Conservation (phyloP, 2,329 filamentous ascomycete genomes). For the Spiromastix sp. region DNA sequence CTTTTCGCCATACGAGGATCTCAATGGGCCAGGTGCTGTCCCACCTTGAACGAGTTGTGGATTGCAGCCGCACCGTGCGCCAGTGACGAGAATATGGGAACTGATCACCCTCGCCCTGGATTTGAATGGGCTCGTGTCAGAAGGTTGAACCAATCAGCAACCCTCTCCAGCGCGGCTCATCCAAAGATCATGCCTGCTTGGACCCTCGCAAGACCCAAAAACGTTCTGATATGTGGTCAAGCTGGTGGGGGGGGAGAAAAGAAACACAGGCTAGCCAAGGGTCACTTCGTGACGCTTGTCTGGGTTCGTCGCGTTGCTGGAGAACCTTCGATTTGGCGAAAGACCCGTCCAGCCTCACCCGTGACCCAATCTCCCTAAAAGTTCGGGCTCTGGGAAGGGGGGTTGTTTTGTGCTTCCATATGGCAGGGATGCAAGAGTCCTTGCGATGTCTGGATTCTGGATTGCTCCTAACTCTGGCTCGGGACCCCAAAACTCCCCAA, state of each 20-base stretch:
- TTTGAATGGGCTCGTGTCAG: conserved; percentile 5
- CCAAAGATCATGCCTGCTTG: background rate
- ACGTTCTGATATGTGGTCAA: background rate
- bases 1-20: conserved; percentile 4
- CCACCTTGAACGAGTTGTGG: conserved; percentile 12
- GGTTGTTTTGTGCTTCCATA: background rate
- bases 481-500: background rate
- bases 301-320: conserved; percentile 5
- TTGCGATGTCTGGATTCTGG: conserved; percentile 3
- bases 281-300: conserved; percentile 4
- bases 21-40: conserved; percentile 3
- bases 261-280: conserved; percentile 4
- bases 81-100: conserved; percentile 12
- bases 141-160: conserved; percentile 3
- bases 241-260: background rate
- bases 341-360: conserved; percentile 23
- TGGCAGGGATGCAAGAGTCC: conserved; percentile 1
- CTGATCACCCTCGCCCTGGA: background rate
- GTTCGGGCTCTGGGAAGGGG: conserved; percentile 4
- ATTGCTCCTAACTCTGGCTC: conserved; percentile 5
- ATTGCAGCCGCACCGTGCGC: conserved; percentile 14
- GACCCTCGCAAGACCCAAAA: background rate
- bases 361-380: conserved; percentile 12
- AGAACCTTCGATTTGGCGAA: conserved; percentile 13
- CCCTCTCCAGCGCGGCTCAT: background rate